Conservation (phyloP, 2,329 filamentous ascomycete genomes). For the Thelonectria olida region DNA sequence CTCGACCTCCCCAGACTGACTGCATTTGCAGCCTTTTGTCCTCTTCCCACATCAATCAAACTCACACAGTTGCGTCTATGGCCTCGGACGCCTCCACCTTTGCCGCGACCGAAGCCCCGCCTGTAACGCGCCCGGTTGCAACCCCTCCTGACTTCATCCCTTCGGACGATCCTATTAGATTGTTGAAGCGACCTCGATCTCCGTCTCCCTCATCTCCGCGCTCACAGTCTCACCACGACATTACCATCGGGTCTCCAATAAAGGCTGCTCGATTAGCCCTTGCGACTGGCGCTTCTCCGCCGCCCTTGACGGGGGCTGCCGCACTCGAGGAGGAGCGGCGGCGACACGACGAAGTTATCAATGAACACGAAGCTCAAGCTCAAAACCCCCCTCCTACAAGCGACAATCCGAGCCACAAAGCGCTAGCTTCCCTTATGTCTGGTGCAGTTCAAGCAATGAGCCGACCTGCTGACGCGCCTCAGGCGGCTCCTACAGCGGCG, state of each 20-base stretch:
- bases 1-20: conserved; percentile 36
- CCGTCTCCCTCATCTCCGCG: conserved; percentile 54
- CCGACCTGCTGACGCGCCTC: conserved; percentile 63
- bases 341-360: conserved; percentile 49
- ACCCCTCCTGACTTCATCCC: conserved; percentile 48
- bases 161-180: conserved; percentile 52
- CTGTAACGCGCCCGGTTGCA: conserved; percentile 47
- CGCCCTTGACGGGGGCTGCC: conserved; percentile 62
- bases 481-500: conserved; percentile 52
- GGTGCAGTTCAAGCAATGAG: conserved; percentile 63
- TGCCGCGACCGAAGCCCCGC: conserved; percentile 62
- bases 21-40: conserved; percentile 30
- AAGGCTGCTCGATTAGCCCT: conserved; percentile 63
- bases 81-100: conserved; percentile 63
- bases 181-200: conserved; percentile 58
- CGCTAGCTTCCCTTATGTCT: conserved; percentile 63
- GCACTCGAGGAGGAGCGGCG: conserved; percentile 64
- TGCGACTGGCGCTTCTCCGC: conserved; percentile 53
- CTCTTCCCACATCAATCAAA: conserved; percentile 31
- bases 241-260: conserved; percentile 58
- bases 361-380: conserved; percentile 49
- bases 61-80: conserved; percentile 52
- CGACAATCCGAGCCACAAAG: conserved; percentile 64
- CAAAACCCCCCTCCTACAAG: conserved; percentile 55
- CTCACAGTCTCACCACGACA: conserved; percentile 42